Conservation (phyloP, 805 yeast species). For the Monosporozyma unispora region DNA sequence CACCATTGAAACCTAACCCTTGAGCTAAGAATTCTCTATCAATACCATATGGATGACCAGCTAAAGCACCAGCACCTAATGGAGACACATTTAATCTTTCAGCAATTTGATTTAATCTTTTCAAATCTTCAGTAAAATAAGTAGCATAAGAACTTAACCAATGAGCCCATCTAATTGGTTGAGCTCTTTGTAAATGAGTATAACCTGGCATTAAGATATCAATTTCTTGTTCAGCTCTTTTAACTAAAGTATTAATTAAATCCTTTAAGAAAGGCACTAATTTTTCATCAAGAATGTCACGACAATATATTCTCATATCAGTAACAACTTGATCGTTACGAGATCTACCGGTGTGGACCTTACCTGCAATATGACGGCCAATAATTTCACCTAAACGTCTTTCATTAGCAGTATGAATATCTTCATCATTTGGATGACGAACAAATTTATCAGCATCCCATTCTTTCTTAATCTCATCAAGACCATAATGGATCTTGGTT, state of each 20-base stretch:
- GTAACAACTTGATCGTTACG: slow-evolving; percentile 99
- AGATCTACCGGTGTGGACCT: slow-evolving; percentile 98
- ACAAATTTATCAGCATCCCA: slow-evolving; percentile 65
- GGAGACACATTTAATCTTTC: slow-evolving; percentile 84
- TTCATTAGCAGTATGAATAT: slow-evolving; percentile 97
- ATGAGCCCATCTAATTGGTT: slow-evolving; percentile 99
- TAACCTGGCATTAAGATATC: slow-evolving; percentile 97
- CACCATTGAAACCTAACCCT: slow-evolving; percentile 70
- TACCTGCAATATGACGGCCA: slow-evolving; percentile 90
- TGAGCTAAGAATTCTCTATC: slow-evolving; percentile 84
- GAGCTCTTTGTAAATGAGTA: slow-evolving; percentile 97
- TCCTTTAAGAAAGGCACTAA: slow-evolving; percentile 45
- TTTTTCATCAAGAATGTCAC: slow-evolving; percentile 58
- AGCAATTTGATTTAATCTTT: slow-evolving; percentile 71
- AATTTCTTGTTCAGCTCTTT: slow-evolving; percentile 77
- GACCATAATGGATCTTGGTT: slow-evolving; percentile 72
- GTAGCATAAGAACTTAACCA: slow-evolving; percentile 95
- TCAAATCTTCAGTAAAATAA: slow-evolving; percentile 82
- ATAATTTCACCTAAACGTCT: slow-evolving; percentile 94
- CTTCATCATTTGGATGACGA: slow-evolving; percentile 59
- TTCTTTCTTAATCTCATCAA: slow-evolving; percentile 61
- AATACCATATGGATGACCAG: slow-evolving; percentile 99
- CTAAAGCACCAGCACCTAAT: slow-evolving; percentile 94
- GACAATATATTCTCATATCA: slow-evolving; percentile 93
- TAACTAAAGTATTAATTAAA: slow-evolving; percentile 58